These are phyloP conservation scores for Cordia subcordata DNA, from an alignment of 257 asterid species.

Conservation along the genomic window DNA sequence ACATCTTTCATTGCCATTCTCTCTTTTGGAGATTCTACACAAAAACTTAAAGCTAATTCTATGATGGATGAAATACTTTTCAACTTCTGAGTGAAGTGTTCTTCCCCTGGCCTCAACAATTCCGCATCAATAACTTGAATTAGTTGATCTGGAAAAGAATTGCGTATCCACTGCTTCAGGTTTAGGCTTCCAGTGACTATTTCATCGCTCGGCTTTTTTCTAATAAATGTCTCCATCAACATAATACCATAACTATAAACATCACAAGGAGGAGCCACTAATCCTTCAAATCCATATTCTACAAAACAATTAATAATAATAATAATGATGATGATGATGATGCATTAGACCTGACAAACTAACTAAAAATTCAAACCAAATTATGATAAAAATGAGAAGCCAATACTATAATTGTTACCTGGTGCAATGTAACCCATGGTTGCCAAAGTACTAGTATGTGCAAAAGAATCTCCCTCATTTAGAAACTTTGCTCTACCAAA, in stretches of 20 bases:
- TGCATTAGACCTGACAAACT: background rate
- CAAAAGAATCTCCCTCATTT: slow-evolving; percentile 1
- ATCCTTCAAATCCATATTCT: slow-evolving; percentile 10
- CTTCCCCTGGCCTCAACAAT: background rate
- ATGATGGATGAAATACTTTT: background rate
- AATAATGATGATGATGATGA: no score
- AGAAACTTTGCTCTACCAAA: slow-evolving; percentile 13
- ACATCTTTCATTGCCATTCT: background rate
- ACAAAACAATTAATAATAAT: background rate
- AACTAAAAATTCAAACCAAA: background rate
- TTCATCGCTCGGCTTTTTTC: slow-evolving; percentile 6
- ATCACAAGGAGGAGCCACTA: slow-evolving; percentile 1
- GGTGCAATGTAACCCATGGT: slow-evolving; percentile 13
- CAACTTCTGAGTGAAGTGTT: background rate
- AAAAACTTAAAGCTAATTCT: slow-evolving; percentile 2
- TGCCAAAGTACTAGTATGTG: slow-evolving; percentile 2
- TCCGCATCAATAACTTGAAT: background rate
- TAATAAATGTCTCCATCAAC: slow-evolving; percentile 3
- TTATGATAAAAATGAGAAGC: background rate
- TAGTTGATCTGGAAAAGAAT: background rate
- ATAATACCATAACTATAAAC: slow-evolving; percentile 9
- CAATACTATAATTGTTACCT: background rate
- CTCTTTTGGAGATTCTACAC: background rate
- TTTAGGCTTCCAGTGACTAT: background rate
- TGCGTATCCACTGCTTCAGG: slow-evolving; percentile 1